These are phyloP conservation scores for Saturnispora hagleri DNA, from an alignment of 805 yeast species.

Conservation along the genomic window DNA sequence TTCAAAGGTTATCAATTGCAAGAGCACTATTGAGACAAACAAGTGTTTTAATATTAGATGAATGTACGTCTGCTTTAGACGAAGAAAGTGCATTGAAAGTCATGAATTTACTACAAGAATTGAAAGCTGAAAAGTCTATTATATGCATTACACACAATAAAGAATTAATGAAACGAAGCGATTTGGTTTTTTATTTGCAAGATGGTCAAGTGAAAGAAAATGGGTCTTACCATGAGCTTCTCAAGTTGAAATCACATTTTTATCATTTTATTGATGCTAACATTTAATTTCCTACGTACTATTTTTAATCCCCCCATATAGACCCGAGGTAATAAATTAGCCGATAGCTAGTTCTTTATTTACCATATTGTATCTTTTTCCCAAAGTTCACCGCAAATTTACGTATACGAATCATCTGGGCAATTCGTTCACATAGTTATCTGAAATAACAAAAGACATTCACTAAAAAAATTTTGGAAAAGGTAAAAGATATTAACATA, in stretches of 20 bases:
- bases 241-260: slow-evolving; percentile 9
- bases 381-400: too few species aligned
- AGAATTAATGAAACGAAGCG: slow-evolving; percentile 54
- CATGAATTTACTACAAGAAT: slow-evolving; percentile 35
- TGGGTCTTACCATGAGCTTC: slow-evolving; percentile 27
- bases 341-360: too few species aligned
- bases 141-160: slow-evolving; percentile 68
- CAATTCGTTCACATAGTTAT: too few species aligned
- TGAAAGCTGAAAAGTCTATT: slow-evolving; percentile 30
- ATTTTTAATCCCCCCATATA: not conserved
- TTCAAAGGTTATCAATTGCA: slow-evolving; percentile 77
- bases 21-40: slow-evolving; percentile 70
- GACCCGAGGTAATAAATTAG: too few species aligned
- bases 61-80: slow-evolving; percentile 85
- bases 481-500: not conserved
- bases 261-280: slow-evolving; percentile 5
- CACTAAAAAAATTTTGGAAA: not conserved
- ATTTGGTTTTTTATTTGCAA: slow-evolving; percentile 38
- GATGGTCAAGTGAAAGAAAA: slow-evolving; percentile 40
- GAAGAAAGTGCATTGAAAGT: slow-evolving; percentile 45
- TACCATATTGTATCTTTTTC: too few species aligned
- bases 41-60: slow-evolving; percentile 64
- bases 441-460: not conserved
- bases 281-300: not conserved
- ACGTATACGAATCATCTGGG: too few species aligned